These are phyloP conservation scores for Alternaria angustiovoidea DNA, from an alignment of 2,329 filamentous ascomycete genomes.

Conservation along the genomic window DNA sequence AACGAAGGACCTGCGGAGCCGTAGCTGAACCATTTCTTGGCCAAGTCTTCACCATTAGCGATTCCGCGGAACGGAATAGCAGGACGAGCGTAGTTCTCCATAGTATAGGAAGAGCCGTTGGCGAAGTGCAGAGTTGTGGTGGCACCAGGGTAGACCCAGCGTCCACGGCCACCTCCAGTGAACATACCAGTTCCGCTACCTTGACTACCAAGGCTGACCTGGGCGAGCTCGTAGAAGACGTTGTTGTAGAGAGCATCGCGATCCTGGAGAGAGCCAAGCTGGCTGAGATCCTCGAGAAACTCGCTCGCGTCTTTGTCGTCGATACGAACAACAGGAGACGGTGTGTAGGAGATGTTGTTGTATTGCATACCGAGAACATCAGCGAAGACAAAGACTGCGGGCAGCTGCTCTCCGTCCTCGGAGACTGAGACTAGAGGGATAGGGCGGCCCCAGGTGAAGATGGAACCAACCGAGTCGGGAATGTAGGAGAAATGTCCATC, in stretches of 20 bases:
- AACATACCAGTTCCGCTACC: slow-evolving; percentile 56
- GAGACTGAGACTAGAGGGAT: slow-evolving; percentile 68
- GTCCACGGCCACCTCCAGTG: slow-evolving; percentile 54
- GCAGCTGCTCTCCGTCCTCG: slow-evolving; percentile 64
- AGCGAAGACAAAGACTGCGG: slow-evolving; percentile 63
- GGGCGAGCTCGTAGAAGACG: slow-evolving; percentile 57
- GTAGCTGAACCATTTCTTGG: slow-evolving; percentile 48
- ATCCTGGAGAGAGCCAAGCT: slow-evolving; percentile 62
- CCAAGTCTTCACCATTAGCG: slow-evolving; percentile 52
- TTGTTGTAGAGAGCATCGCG: slow-evolving; percentile 66
- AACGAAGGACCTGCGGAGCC: slow-evolving; percentile 16
- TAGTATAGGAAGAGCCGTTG: slow-evolving; percentile 53
- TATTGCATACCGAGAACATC: slow-evolving; percentile 57
- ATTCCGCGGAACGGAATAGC: slow-evolving; percentile 51
- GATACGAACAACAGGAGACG: slow-evolving; percentile 63
- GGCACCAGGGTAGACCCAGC: slow-evolving; percentile 54
- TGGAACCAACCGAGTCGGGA: slow-evolving; percentile 60
- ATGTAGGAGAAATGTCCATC: slow-evolving; percentile 70
- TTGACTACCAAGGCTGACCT: slow-evolving; percentile 52
- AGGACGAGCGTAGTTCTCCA: slow-evolving; percentile 55
- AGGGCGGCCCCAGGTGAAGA: slow-evolving; percentile 60
- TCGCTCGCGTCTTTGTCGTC: slow-evolving; percentile 62
- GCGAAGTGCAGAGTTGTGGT: slow-evolving; percentile 56
- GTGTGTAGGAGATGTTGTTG: slow-evolving; percentile 54
- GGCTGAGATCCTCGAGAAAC: slow-evolving; percentile 58